A percentile compares a stretch with the other conserved stretches of the same genome.
Evolutionary conservation across 768 basidiomycete species (phyloP).

Genomic region (Psilocybe sp.): DNA sequence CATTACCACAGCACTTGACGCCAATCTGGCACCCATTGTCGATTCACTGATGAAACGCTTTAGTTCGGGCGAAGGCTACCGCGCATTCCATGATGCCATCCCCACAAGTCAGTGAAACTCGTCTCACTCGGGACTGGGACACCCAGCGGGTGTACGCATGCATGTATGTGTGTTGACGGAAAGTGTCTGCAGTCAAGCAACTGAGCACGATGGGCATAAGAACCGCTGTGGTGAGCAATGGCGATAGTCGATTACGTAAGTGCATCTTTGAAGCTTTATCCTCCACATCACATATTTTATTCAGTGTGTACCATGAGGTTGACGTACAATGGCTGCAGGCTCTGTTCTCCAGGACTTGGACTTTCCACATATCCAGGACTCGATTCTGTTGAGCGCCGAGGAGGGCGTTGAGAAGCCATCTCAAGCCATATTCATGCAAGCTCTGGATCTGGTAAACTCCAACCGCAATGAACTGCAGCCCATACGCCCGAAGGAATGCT

Average conservation of each 20-base stretch:
- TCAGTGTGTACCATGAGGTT: neutral
- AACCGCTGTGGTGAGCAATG: constrained; percentile 69
- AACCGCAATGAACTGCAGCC: constrained; percentile 13
- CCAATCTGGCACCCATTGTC: constrained; percentile 54
- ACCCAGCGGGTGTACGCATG: neutral
- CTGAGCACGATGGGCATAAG: constrained; percentile 43
- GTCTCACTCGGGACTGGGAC: neutral
- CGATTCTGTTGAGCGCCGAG: constrained; percentile 69
- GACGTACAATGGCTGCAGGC: constrained; percentile 24
- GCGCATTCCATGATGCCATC: constrained; percentile 29
- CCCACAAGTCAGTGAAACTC: constrained; percentile 22
- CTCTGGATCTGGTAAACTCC: constrained; percentile 32
- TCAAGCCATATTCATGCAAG: constrained; percentile 51
- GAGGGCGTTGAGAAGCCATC: constrained; percentile 70
- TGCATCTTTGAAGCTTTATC: neutral
- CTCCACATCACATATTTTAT: neutral
- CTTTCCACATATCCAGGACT: constrained; percentile 44
- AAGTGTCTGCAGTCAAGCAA: constrained; percentile 33
- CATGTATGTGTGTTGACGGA: neutral
- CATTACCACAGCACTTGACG: constrained; percentile 45
- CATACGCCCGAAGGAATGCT: constrained; percentile 38
- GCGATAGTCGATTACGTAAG: constrained; percentile 68
- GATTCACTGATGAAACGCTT: constrained; percentile 62
- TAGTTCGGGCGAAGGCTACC: constrained; percentile 69
- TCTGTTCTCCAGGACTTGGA: constrained; percentile 59